phyloP scores from a whole-genome alignment of 2,329 filamentous ascomycete species.

The Monosporascus ibericus region DNA sequence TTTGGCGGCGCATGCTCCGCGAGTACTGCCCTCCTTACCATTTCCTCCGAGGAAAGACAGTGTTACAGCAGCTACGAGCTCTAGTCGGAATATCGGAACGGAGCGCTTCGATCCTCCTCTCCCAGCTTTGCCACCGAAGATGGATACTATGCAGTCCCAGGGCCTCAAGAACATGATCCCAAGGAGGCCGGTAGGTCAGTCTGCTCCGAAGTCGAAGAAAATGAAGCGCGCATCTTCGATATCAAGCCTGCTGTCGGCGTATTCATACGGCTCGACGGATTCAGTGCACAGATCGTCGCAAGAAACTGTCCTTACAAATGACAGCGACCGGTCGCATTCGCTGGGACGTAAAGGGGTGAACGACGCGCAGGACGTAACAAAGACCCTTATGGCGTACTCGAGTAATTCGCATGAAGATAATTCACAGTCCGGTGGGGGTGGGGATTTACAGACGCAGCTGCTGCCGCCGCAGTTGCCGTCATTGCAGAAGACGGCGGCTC shows the following conservation, averaged over 20 bases:
- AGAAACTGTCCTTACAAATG: conserved; percentile 30
- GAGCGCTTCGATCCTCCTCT: conserved; percentile 24
- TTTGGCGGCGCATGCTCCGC: conserved; percentile 12
- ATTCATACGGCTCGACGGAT: conserved; percentile 42
- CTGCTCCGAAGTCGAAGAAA: conserved; percentile 14
- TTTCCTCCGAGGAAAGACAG: conserved; percentile 24
- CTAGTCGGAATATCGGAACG: conserved; percentile 16
- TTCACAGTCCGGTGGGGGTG: conserved; percentile 10
- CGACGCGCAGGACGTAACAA: conserved; percentile 12
- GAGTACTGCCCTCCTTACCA: conserved; percentile 17
- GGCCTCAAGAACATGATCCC: conserved; percentile 27
- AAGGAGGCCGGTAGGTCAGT: conserved; percentile 27
- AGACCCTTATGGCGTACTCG: conserved; percentile 17
- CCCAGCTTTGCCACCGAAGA: conserved; percentile 23
- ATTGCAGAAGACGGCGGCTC: conserved; percentile 20
- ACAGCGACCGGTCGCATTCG: conserved; percentile 28
- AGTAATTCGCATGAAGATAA: conserved; percentile 20
- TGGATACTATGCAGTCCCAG: conserved; percentile 14
- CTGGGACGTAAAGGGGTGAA: conserved; percentile 21
- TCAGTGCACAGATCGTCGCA: conserved; percentile 37
- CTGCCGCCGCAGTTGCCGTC: conserved; percentile 24
- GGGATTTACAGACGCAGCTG: conserved; percentile 12
- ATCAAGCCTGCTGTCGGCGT: conserved; percentile 50
- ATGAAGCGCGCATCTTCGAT: conserved; percentile 42
- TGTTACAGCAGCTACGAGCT: conserved; percentile 12